Evolutionary conservation across 805 yeast genomes (phyloP), one percentile per base, ranked within the genome.

Genomic region (Candida hungchunana): DNA sequence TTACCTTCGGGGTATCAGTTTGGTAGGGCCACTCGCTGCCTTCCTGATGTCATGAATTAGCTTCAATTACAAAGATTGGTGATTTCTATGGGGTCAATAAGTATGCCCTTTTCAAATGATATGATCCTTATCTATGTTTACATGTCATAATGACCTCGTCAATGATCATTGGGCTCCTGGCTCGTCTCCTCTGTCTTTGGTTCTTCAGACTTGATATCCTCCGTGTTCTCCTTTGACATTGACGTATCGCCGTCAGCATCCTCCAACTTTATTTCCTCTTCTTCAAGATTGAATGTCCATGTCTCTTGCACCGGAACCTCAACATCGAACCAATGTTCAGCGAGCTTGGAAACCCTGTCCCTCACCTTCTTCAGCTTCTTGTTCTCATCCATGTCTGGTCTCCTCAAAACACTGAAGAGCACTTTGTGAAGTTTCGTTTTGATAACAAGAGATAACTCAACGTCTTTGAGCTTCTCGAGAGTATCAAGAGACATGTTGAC

Each of bases 381-480:
- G 6, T 43, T 26, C n/a, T n/a, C n/a, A 2, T 26, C 23, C 25
- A 45, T 20, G 37, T 64, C 67, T 2, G 69, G 69, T 40, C 63
- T 63, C 32, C 51, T 62, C 37, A 67, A 45, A 8, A 64, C 46
- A 15, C 51, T 47, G 17, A 55, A 43, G 15, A 67, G 37, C 5
- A 66, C 44, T 26, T 59, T 63, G 24, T 51, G 51, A 8, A 67
- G 31, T 13, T 59, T 59, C 1, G 60, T 44, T 3, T 59, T 45
- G 26, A 53, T 54, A 10, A 67, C 31, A 15, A 59, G 43, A 1
- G 69, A 51, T 28, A 47, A 44, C 17, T 64, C 58, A 26, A 54
- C 50, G 12, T 28, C 35, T n/a, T 46, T 43, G 22, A 46, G 25
- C 3, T 42, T 37, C 18, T 48, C 38, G 17, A 64, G 33, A 7